Evolutionary conservation across 73 alveolate genomes (phyloP), one percentile per base, ranked within the genome.

Genomic region (Breviolum minutum): DNA sequence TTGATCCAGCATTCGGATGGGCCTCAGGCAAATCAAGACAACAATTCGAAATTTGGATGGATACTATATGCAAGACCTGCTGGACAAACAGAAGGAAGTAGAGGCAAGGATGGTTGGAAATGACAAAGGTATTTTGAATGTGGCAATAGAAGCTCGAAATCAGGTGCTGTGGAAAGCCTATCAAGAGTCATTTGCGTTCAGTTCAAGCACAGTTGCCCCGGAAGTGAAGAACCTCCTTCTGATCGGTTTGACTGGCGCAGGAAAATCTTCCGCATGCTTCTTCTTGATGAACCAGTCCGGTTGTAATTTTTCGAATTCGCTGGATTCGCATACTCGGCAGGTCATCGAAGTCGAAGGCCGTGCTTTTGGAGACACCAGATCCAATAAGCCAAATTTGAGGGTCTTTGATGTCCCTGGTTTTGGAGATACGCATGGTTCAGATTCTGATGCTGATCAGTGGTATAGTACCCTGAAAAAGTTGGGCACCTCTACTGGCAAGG

Each of bases 251-350:
- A 85, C 94, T 14, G 94, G 94, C 24, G 94, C 77, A 9, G 94
- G 94, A 8, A 85, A 85, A n/a, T 85, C 94, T 26, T 85, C 94
- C n/a, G 94, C 94, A 17, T 85, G 94, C 24, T 63, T n/a, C 77
- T 85, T 85, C 63, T 54, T 85, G 94, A 27, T 61, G 61, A 85
- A 85, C 16, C 62, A 79, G 17, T 54, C n/a, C 60, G 48, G 71
- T 61, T 85, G 94, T 61, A 61, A 63, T 54, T 85, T 61, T 60
- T 85, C 94, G 63, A 85, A 85, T 77, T 24, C 27, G 60, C n/a
- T n/a, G 94, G 74, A 63, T 8, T 85, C 94, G 8, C 94, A 85
- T 77, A 85, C 94, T 26, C 20, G 11, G 26, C 22, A 54, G 54
- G 94, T 85, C 94, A 30, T 63, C 74, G 77, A 85, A 63, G 74